A percentile compares a stretch with the other conserved stretches of the same genome.
Evolutionary conservation across 179 eudicot genomes (phyloP).

Genomic region (Kewa caespitosa): DNA sequence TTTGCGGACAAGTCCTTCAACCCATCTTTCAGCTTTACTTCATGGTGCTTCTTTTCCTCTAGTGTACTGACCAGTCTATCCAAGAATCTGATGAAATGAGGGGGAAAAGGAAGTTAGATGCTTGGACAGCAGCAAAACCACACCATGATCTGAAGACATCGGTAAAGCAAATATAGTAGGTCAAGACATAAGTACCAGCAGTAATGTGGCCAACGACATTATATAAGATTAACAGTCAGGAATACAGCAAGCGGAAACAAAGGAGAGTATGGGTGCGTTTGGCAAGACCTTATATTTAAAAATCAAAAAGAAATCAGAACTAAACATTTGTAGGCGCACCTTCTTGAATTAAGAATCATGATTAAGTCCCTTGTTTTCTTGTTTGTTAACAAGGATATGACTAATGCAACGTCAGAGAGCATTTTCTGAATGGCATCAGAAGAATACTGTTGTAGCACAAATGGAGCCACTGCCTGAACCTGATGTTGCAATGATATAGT

Average conservation of each 20-base stretch:
- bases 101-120: neutral
- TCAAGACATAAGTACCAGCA: neutral
- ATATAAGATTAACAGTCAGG: too few species aligned
- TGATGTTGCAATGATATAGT: slow-evolving; percentile 88
- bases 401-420: slow-evolving; percentile 67
- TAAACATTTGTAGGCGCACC: slow-evolving; percentile 37
- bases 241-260: too few species aligned
- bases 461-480: slow-evolving; percentile 93
- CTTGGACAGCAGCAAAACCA: neutral
- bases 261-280: neutral
- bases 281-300: neutral
- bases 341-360: slow-evolving; percentile 94
- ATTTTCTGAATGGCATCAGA: slow-evolving; percentile 72
- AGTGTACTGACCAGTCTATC: slow-evolving; percentile 74
- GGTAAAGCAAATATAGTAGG: neutral
- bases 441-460: slow-evolving; percentile 82
- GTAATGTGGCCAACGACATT: neutral
- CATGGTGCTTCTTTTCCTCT: slow-evolving; percentile 97
- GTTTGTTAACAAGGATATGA: slow-evolving; percentile 67
- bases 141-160: neutral
- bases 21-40: slow-evolving; percentile 81
- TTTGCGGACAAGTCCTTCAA: slow-evolving; percentile 74
- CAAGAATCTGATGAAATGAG: slow-evolving; percentile 55
- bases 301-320: neutral
- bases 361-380: slow-evolving; percentile 81